Base-by-base conservation (phyloP, 2,329 filamentous ascomycete genomes). In the Aspergillus tamarii region DNA sequence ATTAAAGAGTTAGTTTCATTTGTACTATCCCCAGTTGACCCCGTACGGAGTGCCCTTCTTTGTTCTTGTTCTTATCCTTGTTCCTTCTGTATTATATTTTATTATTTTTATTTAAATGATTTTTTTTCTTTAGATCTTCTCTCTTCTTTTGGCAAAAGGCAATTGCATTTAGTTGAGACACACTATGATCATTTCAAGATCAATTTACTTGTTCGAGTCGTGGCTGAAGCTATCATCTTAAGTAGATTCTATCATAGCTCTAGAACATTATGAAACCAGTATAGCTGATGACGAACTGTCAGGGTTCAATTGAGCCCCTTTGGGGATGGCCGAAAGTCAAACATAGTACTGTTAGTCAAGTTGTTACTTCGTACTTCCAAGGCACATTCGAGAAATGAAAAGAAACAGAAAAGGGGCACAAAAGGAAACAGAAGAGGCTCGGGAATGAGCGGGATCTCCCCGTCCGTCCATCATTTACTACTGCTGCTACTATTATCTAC, bases 381-480 rank as follows among this genome's bases (percentile, higher is more conserved):
- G 14, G 3, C 8, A 30, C 12, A 19, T 19, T n/a, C 9, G 23
- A 52, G 45, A 39, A 34, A 28, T 34, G 23, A 54, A 57, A 52
- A 23, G 21, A 36, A n/a, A 16, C 9, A 60, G 41, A 23, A 23
- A 34, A 60, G 41, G 56, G 52, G 14, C 26, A 52, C 16, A 16
- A 32, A 53, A 46, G 26, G 36, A 34, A 32, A 46, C 30, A 36
- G 39, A 12, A 30, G 30, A 28, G 34, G 36, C 36, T 39, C 62
- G 62, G 62, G 34, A 55, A 30, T 39, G 34, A 48, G 55, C 62
- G 59, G 59, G 62, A 64, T 61, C 39, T 54, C 59, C 62, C 54
- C 55, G 60, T 62, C 54, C 55, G 36, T 26, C 45, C 45, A 28
- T n/a, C n/a, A 43, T 26, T 10, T 34, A 54, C 48, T 52, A 26